phyloP scores from a whole-genome alignment of 805 yeast genomes.

The Hanseniaspora thailandica region DNA sequence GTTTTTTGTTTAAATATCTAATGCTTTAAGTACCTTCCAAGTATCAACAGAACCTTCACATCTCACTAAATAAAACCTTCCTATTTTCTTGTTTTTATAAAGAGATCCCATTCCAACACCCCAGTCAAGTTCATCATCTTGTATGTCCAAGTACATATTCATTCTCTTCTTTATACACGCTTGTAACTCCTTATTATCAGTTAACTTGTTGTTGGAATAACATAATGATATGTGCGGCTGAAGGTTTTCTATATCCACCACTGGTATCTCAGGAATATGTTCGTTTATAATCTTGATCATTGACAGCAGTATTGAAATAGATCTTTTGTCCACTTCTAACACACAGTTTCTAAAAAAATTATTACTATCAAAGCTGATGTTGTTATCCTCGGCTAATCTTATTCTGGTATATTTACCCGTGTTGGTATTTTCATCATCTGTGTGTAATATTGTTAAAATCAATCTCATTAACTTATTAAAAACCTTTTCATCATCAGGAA shows the following conservation, averaged over 20 bases:
- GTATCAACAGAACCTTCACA: slow-evolving; percentile 18
- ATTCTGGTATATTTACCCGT: background rate
- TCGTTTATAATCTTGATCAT: background rate
- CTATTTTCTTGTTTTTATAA: background rate
- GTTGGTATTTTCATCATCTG: background rate
- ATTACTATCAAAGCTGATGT: background rate
- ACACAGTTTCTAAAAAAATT: slow-evolving; percentile 3
- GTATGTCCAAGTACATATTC: slow-evolving; percentile 40
- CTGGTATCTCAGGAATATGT: background rate
- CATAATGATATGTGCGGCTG: slow-evolving; percentile 58
- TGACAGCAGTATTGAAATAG: background rate
- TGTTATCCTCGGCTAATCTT: background rate
- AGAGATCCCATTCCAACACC: slow-evolving; percentile 32
- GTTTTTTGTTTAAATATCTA: slow-evolving; percentile 12
- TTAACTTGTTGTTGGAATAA: slow-evolving; percentile 47
- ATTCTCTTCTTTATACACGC: slow-evolving; percentile 44
- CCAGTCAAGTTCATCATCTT: slow-evolving; percentile 33
- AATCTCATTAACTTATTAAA: slow-evolving; percentile 1
- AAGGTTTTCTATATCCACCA: slow-evolving; percentile 36
- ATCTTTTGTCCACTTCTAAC: background rate
- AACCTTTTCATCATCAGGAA: background rate
- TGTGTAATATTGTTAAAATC: background rate
- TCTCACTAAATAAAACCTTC: slow-evolving; percentile 14
- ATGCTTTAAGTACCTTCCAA: slow-evolving; percentile 17
- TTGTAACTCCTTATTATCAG: slow-evolving; percentile 48